phyloP scores from a whole-genome alignment of 352 stramenopile species.

The Pythium sp. region DNA sequence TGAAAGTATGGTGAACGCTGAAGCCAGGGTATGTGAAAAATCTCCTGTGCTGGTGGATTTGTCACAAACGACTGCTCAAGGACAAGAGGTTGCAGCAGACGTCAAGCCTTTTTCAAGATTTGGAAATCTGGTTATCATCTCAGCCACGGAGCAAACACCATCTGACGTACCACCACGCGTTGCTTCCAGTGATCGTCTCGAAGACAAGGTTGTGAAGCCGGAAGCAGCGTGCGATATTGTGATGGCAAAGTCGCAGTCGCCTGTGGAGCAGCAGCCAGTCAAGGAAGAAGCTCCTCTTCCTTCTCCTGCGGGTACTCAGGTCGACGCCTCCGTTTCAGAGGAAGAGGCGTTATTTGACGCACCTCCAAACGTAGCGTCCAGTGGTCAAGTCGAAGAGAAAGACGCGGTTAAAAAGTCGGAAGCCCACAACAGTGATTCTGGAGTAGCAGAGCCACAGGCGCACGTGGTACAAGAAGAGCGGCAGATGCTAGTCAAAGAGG shows the following conservation, averaged over 20 bases:
- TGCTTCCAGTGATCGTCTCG: background rate
- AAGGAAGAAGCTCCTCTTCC: background rate
- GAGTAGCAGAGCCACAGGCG: background rate
- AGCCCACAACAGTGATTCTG: background rate
- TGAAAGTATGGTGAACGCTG: background rate
- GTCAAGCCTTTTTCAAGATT: background rate
- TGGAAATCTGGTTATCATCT: background rate
- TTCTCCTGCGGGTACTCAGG: background rate
- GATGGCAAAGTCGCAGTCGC: background rate
- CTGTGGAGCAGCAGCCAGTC: background rate
- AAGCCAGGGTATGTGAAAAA: background rate
- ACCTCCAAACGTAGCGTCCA: background rate
- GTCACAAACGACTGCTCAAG: background rate
- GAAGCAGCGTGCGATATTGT: background rate
- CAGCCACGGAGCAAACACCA: background rate
- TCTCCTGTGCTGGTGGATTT: background rate
- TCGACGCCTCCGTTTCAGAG: background rate
- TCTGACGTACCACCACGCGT: background rate
- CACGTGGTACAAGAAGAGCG: background rate
- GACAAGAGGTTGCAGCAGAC: background rate
- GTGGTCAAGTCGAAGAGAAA: background rate
- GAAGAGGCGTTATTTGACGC: no score
- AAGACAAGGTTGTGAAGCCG: background rate
- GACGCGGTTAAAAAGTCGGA: background rate
- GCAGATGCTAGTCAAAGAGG: background rate